A percentile compares a stretch with the other conserved stretches of the same genome.
Evolutionary conservation across 1,139 yeast species (phyloP).

Genomic region (Zygosaccharomyces pseudobailii): DNA sequence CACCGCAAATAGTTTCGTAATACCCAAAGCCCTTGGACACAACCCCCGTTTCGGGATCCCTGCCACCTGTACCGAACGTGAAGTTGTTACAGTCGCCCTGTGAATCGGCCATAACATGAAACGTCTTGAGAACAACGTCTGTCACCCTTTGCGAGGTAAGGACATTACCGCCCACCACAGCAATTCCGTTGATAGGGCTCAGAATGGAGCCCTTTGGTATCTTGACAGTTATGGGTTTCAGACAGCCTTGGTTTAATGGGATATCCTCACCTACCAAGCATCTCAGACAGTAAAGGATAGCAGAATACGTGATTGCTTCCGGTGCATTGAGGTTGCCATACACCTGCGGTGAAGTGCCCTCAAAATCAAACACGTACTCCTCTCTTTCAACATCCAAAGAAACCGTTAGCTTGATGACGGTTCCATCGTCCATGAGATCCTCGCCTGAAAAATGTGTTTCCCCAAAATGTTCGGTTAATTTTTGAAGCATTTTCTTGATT

Average conservation of each 20-base stretch:
- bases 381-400: constrained; percentile 39
- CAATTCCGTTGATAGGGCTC: constrained; percentile 70
- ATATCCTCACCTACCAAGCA: constrained; percentile 72
- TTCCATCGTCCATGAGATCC: constrained; percentile 48
- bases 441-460: constrained; percentile 31
- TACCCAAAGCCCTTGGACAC: constrained; percentile 56
- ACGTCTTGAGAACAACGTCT: constrained; percentile 72
- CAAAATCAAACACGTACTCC: constrained; percentile 42
- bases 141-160: constrained; percentile 81
- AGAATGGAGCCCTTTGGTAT: constrained; percentile 69
- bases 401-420: constrained; percentile 38
- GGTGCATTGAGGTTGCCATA: constrained; percentile 64
- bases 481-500: constrained; percentile 36
- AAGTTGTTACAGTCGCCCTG: constrained; percentile 74
- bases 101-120: constrained; percentile 71
- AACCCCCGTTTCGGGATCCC: constrained; percentile 37
- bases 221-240: constrained; percentile 59
- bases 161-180: constrained; percentile 88
- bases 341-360: constrained; percentile 53
- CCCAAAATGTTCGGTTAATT: constrained; percentile 28
- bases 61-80: constrained; percentile 57
- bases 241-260: constrained; percentile 82
- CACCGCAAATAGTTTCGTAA: constrained; percentile 70
- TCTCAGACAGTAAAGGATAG: constrained; percentile 71
- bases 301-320: constrained; percentile 73